Percentiles rank a stretch among this genome's conserved stretches.
Conservation (phyloP, 371 early-diverging fungal species). For the Smittium culicis region DNA sequence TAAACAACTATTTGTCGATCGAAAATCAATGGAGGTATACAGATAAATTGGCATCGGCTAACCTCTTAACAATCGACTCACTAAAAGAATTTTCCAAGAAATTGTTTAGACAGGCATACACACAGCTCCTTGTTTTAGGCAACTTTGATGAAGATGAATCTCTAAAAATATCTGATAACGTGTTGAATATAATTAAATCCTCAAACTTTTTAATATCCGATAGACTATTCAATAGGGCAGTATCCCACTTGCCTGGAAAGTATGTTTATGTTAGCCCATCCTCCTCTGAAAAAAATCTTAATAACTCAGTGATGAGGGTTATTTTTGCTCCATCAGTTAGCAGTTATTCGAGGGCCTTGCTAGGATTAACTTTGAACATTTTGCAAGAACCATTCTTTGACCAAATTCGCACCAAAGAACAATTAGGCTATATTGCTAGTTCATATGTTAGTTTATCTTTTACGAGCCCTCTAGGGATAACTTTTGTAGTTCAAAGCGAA, state of each 20-base stretch:
- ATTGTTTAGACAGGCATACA: conserved; percentile 48
- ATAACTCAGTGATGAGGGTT: conserved; percentile 74
- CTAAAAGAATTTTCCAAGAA: conserved; percentile 57
- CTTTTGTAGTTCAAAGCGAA: conserved; percentile 78
- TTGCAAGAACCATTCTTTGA: conserved; percentile 80
- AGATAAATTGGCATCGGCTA: conserved; percentile 52
- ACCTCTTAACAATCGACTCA: conserved; percentile 48
- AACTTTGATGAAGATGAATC: conserved; percentile 57
- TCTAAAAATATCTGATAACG: conserved; percentile 38
- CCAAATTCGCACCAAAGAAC: conserved; percentile 81
- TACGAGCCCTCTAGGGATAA: conserved; percentile 38
- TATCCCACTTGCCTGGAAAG: conserved; percentile 47
- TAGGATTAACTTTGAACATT: conserved; percentile 60
- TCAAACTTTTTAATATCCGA: conserved; percentile 44
- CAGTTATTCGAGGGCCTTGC: conserved; percentile 34
- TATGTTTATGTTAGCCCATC: conserved; percentile 41
- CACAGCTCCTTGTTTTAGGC: conserved; percentile 72
- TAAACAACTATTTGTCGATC: conserved; percentile 56
- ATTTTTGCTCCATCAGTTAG: conserved; percentile 16
- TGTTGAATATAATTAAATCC: conserved; percentile 32
- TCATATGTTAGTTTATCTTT: conserved; percentile 17
- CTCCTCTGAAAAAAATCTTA: conserved; percentile 57
- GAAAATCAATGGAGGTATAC: conserved; percentile 67
- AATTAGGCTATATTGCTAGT: conserved; percentile 51
- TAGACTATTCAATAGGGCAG: conserved; percentile 39